Evolutionary conservation across 176 grass and related monocot species (phyloP).

Genomic region (Poa annua): DNA sequence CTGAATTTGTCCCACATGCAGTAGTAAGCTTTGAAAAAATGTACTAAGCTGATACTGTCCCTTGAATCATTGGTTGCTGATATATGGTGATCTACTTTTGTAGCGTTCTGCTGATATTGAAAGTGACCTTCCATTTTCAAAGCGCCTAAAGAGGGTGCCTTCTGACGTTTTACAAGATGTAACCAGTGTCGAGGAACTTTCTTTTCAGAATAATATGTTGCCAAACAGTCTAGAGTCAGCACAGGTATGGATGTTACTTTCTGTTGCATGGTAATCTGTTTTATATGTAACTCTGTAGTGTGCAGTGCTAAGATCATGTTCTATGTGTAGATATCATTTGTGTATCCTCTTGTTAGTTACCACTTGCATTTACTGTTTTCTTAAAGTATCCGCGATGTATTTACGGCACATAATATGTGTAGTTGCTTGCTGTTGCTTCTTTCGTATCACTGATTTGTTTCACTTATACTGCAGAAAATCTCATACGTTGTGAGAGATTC

Average conservation of each 20-base stretch:
- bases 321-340: constrained; percentile 6
- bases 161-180: constrained; percentile 91
- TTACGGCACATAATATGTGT: neutral
- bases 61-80: constrained; percentile 38
- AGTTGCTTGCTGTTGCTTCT: constrained; percentile 18
- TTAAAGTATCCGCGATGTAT: constrained; percentile 22
- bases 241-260: constrained; percentile 54
- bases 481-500: constrained; percentile 92
- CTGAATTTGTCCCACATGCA: constrained; percentile 23
- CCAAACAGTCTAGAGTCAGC: constrained; percentile 76
- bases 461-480: constrained; percentile 67
- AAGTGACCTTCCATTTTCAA: constrained; percentile 69
- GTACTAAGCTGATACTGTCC: neutral
- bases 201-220: constrained; percentile 63
- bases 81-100: constrained; percentile 35
- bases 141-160: constrained; percentile 70
- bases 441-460: constrained; percentile 40
- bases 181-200: constrained; percentile 88
- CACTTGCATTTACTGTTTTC: neutral
- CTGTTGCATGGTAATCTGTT: constrained; percentile 25
- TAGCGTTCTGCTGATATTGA: constrained; percentile 70
- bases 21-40: constrained; percentile 23
- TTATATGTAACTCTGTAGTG: neutral
- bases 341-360: constrained; percentile 28
- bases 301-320: neutral